Conservation (phyloP, 305 asterid genomes). For the Fraxinus xanthoxyloides region DNA sequence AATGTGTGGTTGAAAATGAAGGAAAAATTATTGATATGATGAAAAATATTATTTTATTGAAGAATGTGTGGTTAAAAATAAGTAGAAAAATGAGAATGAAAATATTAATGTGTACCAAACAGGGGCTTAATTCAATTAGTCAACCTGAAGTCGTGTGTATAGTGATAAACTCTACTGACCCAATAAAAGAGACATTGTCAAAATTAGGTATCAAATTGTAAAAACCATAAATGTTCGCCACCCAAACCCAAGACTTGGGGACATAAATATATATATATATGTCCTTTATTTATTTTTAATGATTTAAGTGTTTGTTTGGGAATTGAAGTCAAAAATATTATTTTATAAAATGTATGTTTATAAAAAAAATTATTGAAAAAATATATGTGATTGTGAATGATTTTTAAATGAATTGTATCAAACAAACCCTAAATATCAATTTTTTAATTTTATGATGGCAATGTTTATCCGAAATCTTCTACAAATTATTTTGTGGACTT, state of each 20-base stretch:
- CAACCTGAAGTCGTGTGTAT: background rate
- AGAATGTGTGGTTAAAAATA: too few species aligned
- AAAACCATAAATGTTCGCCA: conserved; percentile 28
- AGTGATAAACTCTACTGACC: conserved; percentile 38
- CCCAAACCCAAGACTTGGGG: conserved; percentile 35
- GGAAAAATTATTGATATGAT: too few species aligned
- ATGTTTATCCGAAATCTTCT: too few species aligned
- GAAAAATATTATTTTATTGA: too few species aligned
- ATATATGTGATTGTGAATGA: too few species aligned
- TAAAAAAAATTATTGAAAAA: background rate
- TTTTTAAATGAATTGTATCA: background rate
- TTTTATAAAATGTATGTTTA: too few species aligned
- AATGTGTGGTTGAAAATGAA: too few species aligned
- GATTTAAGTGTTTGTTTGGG: background rate
- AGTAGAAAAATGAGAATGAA: too few species aligned
- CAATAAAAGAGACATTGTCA: conserved; percentile 25
- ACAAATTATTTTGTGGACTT: background rate
- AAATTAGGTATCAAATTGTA: conserved; percentile 40
- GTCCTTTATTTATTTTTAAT: background rate
- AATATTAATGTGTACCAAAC: too few species aligned
- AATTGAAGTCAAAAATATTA: too few species aligned
- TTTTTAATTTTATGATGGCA: too few species aligned
- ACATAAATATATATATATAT: background rate
- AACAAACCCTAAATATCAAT: background rate
- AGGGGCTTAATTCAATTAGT: too few species aligned